These are phyloP conservation scores for Sanghuangporus sanghuang DNA, from an alignment of 1,284 basidiomycete species.

Conservation along the genomic window DNA sequence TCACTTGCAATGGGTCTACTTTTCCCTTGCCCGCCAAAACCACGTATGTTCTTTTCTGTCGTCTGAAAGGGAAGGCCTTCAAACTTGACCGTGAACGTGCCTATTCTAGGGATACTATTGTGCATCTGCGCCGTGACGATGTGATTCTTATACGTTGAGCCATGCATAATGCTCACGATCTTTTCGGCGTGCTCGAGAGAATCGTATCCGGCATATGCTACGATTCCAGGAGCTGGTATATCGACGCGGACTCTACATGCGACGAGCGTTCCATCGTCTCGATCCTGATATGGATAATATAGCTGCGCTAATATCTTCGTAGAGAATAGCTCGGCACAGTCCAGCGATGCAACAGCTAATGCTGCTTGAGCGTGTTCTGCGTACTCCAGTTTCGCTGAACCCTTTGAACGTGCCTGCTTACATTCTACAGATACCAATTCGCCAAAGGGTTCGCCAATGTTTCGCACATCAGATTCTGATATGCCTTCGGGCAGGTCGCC, in stretches of 20 bases:
- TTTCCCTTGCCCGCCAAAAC: neutral
- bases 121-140: slow-evolving; percentile 8
- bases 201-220: slow-evolving; percentile 11
- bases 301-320: neutral
- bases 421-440: neutral
- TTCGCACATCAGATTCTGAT: slow-evolving; percentile 2
- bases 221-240: slow-evolving; percentile 13
- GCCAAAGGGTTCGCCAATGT: slow-evolving; percentile 5
- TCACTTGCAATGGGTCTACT: neutral
- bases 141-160: slow-evolving; percentile 4
- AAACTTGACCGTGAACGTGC: slow-evolving; percentile 11
- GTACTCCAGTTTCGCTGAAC: slow-evolving; percentile 8
- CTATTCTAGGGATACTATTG: neutral
- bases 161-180: neutral
- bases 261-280: slow-evolving; percentile 2
- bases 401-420: neutral
- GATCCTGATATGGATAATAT: neutral
- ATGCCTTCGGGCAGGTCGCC: slow-evolving; percentile 13
- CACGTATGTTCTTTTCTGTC: slow-evolving; percentile 1
- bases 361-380: slow-evolving; percentile 7
- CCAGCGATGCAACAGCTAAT: neutral
- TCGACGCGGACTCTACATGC: slow-evolving; percentile 10
- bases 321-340: slow-evolving; percentile 3
- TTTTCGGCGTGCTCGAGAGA: slow-evolving; percentile 2
- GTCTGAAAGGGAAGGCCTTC: slow-evolving; percentile 12